Evolutionary conservation across 768 basidiomycete genomes (phyloP), one percentile per base, ranked within the genome.

Genomic region (Neoboletus subvelutipes): DNA sequence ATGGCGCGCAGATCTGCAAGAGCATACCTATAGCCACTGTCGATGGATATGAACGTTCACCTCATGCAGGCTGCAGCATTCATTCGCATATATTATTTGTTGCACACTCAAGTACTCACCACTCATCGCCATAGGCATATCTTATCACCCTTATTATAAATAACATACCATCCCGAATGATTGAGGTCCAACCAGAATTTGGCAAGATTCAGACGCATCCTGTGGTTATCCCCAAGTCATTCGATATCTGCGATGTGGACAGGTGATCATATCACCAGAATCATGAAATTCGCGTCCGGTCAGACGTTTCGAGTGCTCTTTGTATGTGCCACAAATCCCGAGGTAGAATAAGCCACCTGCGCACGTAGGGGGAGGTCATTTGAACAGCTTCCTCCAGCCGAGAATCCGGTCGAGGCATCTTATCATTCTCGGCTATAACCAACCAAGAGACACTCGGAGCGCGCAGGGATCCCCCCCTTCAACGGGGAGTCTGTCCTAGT

Each of bases 1-100:
- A 82, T 82, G 80, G 81, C 75, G 7, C 77, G 80, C 50, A 72
- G 80, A 62, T 81, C 81, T 8, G 68, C 80, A 39, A 77, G 77
- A 51, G 78, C 79, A 65, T 81, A 82, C 64, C 65, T 82, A 49
- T 81, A 73, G 53, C 54, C 54, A 37, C 31, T 6, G 4, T 31
- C 12, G 26, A 45, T 57, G 48, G n/a, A 53, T 15, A 18, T 20
- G 47, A 41, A 49, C 45, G 3, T 42, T 48, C 45, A 18, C 41
- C 36, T 48, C 43, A 15, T 37, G 33, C 58, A 48, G 31, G 40
- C 43, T 45, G 29, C 61, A 51, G 40, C 62, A 41, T 47, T 20
- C 48, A 59, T 51, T 49, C 22, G 15, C 54, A 51, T 59, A 62
- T 45, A 49, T 66, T 55, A 60, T 64, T 52, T 55, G 58, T 65